Percentiles rank a stretch among this genome's conserved stretches.
phyloP scores from a whole-genome alignment of 2,329 filamentous ascomycete species.

The Oidium heveae region DNA sequence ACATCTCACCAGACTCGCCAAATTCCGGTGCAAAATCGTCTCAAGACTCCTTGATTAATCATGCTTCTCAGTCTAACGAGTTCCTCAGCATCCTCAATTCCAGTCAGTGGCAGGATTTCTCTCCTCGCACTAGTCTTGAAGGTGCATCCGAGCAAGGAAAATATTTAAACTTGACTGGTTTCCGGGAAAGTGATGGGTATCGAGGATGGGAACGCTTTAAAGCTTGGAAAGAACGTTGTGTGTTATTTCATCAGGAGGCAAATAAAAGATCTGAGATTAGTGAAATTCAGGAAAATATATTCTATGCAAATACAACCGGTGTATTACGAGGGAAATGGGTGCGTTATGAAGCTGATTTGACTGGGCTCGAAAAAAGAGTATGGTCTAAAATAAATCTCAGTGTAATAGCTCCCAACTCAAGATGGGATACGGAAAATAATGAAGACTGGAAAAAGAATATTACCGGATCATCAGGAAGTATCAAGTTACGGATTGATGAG shows the following conservation, averaged over 20 bases:
- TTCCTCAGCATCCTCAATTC: constrained; percentile 28
- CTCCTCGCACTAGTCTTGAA: constrained; percentile 16
- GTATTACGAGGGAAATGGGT: constrained; percentile 13
- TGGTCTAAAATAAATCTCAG: constrained; percentile 31
- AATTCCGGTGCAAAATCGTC: not conserved
- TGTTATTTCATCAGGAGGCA: constrained; percentile 31
- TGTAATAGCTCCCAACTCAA: constrained; percentile 34
- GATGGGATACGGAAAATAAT: constrained; percentile 29
- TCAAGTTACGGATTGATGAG: constrained; percentile 43
- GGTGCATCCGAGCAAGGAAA: constrained; percentile 10
- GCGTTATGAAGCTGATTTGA: constrained; percentile 8
- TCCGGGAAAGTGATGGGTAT: constrained; percentile 47
- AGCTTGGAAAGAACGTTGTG: constrained; percentile 37
- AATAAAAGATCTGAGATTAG: constrained; percentile 1
- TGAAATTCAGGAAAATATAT: constrained; percentile 1
- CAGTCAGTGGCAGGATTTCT: constrained; percentile 34
- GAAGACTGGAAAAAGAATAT: constrained; percentile 54
- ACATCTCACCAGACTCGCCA: constrained; percentile 9
- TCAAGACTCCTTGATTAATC: not conserved
- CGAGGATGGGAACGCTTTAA: constrained; percentile 46
- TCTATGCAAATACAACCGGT: constrained; percentile 15
- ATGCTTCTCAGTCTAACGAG: constrained; percentile 4
- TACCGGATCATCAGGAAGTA: constrained; percentile 43
- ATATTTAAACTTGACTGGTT: constrained; percentile 51
- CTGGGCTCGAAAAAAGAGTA: constrained; percentile 10